Evolutionary conservation across 2,329 filamentous ascomycete genomes (phyloP).

Genomic region (Ophiostoma ips): DNA sequence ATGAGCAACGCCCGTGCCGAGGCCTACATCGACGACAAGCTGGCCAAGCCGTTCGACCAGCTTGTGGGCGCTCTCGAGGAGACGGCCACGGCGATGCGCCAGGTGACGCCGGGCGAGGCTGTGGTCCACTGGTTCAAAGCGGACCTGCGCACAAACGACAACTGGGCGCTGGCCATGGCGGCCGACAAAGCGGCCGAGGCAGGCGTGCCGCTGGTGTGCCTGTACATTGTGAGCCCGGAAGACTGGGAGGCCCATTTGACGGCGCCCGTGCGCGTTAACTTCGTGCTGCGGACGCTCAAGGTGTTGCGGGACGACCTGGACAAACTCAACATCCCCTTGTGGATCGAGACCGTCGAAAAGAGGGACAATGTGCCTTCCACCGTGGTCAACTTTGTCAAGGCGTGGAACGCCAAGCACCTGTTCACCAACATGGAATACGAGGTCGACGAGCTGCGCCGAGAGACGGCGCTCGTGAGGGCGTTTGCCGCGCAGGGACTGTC

Average conservation of each 20-base stretch:
- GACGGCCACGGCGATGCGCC: constrained; percentile 43
- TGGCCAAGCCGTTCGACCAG: constrained; percentile 60
- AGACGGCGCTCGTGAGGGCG: constrained; percentile 49
- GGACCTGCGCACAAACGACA: constrained; percentile 63
- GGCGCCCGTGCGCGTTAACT: constrained; percentile 61
- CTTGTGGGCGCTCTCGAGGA: constrained; percentile 47
- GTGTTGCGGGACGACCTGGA: constrained; percentile 53
- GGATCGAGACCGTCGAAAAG: constrained; percentile 53
- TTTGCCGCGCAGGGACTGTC: constrained; percentile 50
- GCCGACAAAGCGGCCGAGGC: constrained; percentile 31
- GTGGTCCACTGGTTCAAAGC: constrained; percentile 88
- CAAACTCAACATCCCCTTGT: constrained; percentile 61
- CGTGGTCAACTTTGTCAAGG: constrained; percentile 49
- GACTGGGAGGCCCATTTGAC: constrained; percentile 73
- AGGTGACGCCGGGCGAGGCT: constrained; percentile 29
- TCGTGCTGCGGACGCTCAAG: constrained; percentile 58
- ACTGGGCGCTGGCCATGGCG: constrained; percentile 55
- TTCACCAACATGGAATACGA: constrained; percentile 85
- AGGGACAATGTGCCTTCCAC: constrained; percentile 46
- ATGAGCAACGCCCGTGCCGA: constrained; percentile 69
- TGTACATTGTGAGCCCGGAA: constrained; percentile 72
- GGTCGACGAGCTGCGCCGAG: constrained; percentile 73
- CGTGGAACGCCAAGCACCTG: constrained; percentile 62
- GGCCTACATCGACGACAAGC: constrained; percentile 55
- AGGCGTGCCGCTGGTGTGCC: constrained; percentile 50